Conservation (phyloP, 1,139 yeast genomes). For the Zygoascus meyerae region DNA sequence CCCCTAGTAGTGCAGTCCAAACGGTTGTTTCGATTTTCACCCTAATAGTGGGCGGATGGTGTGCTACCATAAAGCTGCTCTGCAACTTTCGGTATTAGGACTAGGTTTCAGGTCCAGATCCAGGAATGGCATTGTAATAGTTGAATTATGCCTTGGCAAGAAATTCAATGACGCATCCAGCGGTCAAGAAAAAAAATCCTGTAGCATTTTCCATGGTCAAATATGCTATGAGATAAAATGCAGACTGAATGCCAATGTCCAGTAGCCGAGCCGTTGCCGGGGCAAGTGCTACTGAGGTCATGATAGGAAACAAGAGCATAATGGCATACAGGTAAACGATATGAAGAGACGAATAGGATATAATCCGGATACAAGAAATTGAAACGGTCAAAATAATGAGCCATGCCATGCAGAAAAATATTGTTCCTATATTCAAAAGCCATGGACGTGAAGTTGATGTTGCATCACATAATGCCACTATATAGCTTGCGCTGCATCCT, state of each 20-base stretch:
- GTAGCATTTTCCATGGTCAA: conserved; percentile 4
- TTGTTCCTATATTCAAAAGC: conserved; percentile 1
- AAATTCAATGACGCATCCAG: conserved; percentile 2
- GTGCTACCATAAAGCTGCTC: not conserved
- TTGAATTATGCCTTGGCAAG: no score
- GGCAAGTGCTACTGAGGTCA: conserved; percentile 1
- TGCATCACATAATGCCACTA: conserved; percentile 1
- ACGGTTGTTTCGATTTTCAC: no score
- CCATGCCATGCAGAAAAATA: not conserved
- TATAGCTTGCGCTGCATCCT: conserved; percentile 2
- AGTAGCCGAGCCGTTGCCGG: conserved; percentile 2
- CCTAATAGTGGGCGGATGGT: not conserved
- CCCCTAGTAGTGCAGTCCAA: no score
- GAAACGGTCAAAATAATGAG: not conserved
- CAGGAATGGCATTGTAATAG: no score
- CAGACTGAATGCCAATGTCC: conserved; percentile 5
- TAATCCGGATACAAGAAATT: not conserved
- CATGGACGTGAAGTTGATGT: not conserved
- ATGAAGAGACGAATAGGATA: conserved; percentile 3
- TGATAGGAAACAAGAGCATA: conserved; percentile 1
- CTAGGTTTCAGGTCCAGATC: not conserved
- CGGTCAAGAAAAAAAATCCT: conserved; percentile 1
- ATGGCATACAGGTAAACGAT: conserved; percentile 4
- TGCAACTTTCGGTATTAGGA: not conserved
- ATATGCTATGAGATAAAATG: not conserved